A percentile compares a stretch with the other conserved stretches of the same genome.
Conservation (phyloP, 202 grass and related monocot genomes). For the Thinopyrum obtusiflorum region DNA sequence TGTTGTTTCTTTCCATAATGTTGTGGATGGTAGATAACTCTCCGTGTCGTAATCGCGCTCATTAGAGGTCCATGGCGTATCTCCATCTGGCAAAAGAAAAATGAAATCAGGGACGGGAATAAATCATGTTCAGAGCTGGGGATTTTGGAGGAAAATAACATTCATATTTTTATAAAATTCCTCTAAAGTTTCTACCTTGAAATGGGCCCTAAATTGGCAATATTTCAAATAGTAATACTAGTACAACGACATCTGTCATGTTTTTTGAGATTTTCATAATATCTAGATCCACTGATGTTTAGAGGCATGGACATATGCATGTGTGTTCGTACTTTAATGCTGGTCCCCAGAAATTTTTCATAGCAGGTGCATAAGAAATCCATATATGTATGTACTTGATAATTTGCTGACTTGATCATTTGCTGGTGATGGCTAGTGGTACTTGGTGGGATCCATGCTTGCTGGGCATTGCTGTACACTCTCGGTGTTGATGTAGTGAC, state of each 20-base stretch:
- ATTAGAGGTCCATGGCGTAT: background rate
- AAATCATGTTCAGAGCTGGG: too few relatives aligned
- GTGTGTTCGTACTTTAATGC: background rate
- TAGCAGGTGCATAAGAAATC: background rate
- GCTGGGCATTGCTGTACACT: too few relatives aligned
- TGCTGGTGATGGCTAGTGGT: too few relatives aligned
- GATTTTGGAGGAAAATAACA: too few relatives aligned
- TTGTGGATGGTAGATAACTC: background rate
- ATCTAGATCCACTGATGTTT: background rate
- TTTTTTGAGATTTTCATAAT: background rate
- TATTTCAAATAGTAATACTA: background rate
- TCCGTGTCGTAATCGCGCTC: background rate
- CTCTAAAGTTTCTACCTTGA: background rate
- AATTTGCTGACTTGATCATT: background rate
- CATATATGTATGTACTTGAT: background rate
- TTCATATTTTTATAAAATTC: background rate
- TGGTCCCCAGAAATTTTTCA: background rate
- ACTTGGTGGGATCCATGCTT: too few relatives aligned
- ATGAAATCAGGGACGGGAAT: too few relatives aligned
- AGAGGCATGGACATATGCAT: background rate
- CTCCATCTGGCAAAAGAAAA: too few relatives aligned
- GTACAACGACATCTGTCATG: background rate
- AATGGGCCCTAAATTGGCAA: background rate
- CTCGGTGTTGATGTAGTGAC: too few relatives aligned
- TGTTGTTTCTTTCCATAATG: background rate